Conservation (phyloP, 345 rosid genomes). For the Melastoma malabathricum region DNA sequence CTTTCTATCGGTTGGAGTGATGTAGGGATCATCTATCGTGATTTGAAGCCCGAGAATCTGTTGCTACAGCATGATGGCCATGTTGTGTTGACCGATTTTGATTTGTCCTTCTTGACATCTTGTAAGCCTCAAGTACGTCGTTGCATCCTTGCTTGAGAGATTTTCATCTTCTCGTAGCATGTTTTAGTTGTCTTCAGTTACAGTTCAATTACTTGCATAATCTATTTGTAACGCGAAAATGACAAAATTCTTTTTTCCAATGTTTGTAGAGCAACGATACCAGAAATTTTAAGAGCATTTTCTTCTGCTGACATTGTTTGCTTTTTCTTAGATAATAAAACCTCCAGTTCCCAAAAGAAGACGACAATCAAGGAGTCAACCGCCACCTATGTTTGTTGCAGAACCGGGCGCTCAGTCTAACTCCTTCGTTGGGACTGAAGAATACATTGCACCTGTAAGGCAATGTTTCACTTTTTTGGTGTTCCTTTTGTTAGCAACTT, state of each 20-base stretch:
- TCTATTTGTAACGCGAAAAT: no score
- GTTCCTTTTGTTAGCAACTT: not conserved
- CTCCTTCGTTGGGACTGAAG: constrained; percentile 96
- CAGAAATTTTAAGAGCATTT: no score
- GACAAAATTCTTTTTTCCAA: no score
- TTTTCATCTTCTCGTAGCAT: no score
- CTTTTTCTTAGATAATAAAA: constrained; percentile 33
- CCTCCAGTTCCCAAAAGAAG: constrained; percentile 30
- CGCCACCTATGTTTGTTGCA: constrained; percentile 67
- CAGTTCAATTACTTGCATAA: no score
- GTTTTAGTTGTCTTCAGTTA: not conserved
- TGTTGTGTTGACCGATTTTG: constrained; percentile 74
- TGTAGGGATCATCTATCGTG: constrained; percentile 82
- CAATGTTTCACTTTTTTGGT: constrained; percentile 4
- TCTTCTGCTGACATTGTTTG: no score
- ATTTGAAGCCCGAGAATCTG: constrained; percentile 93
- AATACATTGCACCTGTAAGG: constrained; percentile 92
- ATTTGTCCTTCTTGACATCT: constrained; percentile 68
- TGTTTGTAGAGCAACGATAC: no score
- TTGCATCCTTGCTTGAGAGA: not conserved
- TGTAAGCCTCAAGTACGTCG: constrained; percentile 59
- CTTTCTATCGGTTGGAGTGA: not conserved
- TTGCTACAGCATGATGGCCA: constrained; percentile 82
- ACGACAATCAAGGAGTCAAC: constrained; percentile 67
- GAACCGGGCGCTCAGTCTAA: constrained; percentile 70